phyloP scores from a whole-genome alignment of 2,329 filamentous ascomycete species.

The Botrytis fragariae region DNA sequence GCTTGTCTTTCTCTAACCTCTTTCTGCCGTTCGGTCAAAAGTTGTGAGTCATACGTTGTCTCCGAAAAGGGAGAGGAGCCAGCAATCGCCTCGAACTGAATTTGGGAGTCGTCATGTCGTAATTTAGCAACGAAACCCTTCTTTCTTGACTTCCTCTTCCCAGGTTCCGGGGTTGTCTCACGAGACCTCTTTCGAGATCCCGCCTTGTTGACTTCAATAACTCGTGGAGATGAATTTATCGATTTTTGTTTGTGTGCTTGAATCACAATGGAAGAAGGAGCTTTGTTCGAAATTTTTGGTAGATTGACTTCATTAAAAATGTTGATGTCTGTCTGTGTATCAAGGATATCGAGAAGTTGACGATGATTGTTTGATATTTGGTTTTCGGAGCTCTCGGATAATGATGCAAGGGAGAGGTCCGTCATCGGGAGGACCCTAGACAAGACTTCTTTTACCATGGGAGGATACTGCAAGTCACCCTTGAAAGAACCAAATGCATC shows the following conservation, averaged over 20 bases:
- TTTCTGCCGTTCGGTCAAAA: slow-evolving; percentile 74
- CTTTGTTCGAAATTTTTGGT: slow-evolving; percentile 14
- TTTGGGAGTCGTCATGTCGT: slow-evolving; percentile 78
- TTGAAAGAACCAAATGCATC: slow-evolving; percentile 60
- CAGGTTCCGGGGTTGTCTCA: slow-evolving; percentile 38
- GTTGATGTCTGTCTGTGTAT: slow-evolving; percentile 34
- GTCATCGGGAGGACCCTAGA: slow-evolving; percentile 56
- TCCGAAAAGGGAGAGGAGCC: slow-evolving; percentile 54
- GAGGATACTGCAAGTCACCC: slow-evolving; percentile 58
- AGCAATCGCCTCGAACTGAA: slow-evolving; percentile 72
- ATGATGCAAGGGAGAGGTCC: slow-evolving; percentile 49
- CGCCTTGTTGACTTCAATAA: slow-evolving; percentile 23
- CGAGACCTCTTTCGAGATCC: slow-evolving; percentile 28
- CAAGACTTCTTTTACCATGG: slow-evolving; percentile 60
- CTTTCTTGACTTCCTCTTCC: slow-evolving; percentile 39
- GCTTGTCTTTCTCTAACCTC: slow-evolving; percentile 68
- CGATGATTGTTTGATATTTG: slow-evolving; percentile 35
- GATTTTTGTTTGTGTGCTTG: neutral
- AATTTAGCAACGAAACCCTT: slow-evolving; percentile 50
- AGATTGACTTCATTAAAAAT: neutral
- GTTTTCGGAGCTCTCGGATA: slow-evolving; percentile 41
- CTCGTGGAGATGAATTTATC: slow-evolving; percentile 29
- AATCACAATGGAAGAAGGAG: neutral
- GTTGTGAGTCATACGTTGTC: slow-evolving; percentile 61
- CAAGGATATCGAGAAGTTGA: slow-evolving; percentile 41